These are phyloP conservation scores for Fallopia convolvulus DNA, from an alignment of 148 eudicot genomes.

Conservation along the genomic window DNA sequence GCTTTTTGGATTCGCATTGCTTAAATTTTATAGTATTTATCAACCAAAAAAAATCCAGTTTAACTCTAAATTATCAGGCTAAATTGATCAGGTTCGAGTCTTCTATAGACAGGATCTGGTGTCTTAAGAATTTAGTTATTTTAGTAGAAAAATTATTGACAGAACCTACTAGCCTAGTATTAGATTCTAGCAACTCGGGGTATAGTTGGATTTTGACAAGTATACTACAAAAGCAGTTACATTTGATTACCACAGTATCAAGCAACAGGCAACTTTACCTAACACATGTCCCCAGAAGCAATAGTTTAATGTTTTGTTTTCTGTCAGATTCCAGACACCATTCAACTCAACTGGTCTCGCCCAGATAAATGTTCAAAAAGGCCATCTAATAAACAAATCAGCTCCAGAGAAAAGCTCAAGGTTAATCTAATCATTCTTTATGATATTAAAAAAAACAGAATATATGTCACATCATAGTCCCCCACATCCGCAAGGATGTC, in stretches of 20 bases:
- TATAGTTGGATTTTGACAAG: background rate
- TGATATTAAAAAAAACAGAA: background rate
- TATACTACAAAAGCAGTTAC: background rate
- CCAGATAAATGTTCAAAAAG: conserved; percentile 1
- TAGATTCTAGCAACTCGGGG: too few species aligned
- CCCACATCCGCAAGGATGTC: background rate
- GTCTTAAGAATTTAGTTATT: background rate
- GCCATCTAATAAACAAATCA: conserved; percentile 1
- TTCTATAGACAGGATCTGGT: background rate
- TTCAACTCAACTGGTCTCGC: background rate
- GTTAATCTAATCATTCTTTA: background rate
- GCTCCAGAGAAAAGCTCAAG: background rate
- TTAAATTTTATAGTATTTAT: too few species aligned
- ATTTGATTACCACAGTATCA: background rate
- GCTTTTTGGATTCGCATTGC: too few species aligned
- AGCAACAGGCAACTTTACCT: background rate
- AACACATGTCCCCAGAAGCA: background rate
- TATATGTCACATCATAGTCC: background rate
- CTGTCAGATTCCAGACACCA: background rate
- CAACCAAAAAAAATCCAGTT: background rate
- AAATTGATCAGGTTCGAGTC: too few species aligned
- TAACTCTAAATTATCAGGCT: background rate
- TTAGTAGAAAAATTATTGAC: background rate
- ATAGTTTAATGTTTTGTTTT: background rate
- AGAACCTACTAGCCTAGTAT: background rate